Conservation (phyloP, 2,329 filamentous ascomycete genomes). For the Shiraia sp. region DNA sequence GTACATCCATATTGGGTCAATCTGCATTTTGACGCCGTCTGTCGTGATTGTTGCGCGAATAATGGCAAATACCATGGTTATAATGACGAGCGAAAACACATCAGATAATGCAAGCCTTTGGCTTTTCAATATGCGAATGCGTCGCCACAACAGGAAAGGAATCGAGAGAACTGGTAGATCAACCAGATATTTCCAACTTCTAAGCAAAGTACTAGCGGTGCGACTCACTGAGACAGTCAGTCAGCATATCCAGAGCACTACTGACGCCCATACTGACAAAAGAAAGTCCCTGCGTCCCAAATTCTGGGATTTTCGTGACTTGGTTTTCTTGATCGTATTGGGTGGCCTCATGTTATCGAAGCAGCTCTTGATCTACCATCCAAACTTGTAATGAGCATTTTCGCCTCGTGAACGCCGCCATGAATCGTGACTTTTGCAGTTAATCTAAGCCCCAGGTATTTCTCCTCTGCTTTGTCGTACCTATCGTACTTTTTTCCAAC, state of each 20-base stretch:
- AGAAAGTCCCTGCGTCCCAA: constrained; percentile 5
- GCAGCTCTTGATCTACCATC: too few relatives aligned
- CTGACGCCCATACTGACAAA: constrained; percentile 12
- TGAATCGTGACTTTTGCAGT: too few relatives aligned
- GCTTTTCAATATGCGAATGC: constrained; percentile 3
- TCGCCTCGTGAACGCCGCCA: too few relatives aligned
- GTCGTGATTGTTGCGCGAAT: constrained; percentile 8
- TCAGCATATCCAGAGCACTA: constrained; percentile 14
- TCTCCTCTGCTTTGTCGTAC: too few relatives aligned
- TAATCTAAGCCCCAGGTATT: too few relatives aligned
- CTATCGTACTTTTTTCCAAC: too few relatives aligned
- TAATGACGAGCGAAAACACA: constrained; percentile 15
- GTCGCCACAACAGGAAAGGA: constrained; percentile 9
- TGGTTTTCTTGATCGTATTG: too few relatives aligned
- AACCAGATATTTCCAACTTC: neutral
- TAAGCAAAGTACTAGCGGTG: neutral
- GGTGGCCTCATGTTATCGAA: too few relatives aligned
- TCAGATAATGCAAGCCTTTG: constrained; percentile 5
- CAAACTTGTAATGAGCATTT: too few relatives aligned
- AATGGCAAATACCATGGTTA: constrained; percentile 13
- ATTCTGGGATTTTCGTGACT: constrained; percentile 4
- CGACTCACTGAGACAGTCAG: constrained; percentile 16
- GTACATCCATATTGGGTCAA: constrained; percentile 12
- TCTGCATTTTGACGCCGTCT: constrained; percentile 5
- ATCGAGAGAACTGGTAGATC: constrained; percentile 8